Conservation (phyloP, 2,329 filamentous ascomycete genomes). For the Pleurostoma richardsiae region DNA sequence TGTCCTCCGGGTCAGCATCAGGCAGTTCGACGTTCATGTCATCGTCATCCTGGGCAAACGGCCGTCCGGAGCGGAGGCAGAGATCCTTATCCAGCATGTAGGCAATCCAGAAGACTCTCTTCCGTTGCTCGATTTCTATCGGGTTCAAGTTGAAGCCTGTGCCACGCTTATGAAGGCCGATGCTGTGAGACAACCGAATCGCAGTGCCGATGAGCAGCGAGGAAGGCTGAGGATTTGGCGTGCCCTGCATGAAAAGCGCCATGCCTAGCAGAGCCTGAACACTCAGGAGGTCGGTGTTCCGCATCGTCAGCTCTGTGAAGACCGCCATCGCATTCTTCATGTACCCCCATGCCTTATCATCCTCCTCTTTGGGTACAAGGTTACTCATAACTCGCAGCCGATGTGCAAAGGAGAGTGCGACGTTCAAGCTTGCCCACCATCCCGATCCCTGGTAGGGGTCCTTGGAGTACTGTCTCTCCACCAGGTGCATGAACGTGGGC, state of each 20-base stretch:
- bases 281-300: conserved; percentile 90
- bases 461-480: conserved; percentile 86
- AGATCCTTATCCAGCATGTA: conserved; percentile 63
- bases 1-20: conserved; percentile 83
- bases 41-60: conserved; percentile 58
- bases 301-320: conserved; percentile 87
- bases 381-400: conserved; percentile 94
- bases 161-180: conserved; percentile 90
- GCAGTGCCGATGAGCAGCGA: conserved; percentile 89
- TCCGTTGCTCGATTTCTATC: conserved; percentile 86
- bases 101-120: conserved; percentile 61
- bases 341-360: conserved; percentile 91
- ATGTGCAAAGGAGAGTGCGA: conserved; percentile 88
- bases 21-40: conserved; percentile 95
- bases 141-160: conserved; percentile 90
- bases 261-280: conserved; percentile 93
- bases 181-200: conserved; percentile 85
- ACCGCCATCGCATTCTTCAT: conserved; percentile 96
- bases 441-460: conserved; percentile 93
- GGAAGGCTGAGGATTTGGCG: conserved; percentile 90
- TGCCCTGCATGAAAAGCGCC: conserved; percentile 91
- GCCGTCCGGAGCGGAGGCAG: conserved; percentile 53
- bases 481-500: conserved; percentile 96
- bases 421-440: conserved; percentile 98
- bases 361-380: conserved; percentile 82